phyloP scores from a whole-genome alignment of 1,284 basidiomycete genomes.

The Mycosarcoma mackinlayi region DNA sequence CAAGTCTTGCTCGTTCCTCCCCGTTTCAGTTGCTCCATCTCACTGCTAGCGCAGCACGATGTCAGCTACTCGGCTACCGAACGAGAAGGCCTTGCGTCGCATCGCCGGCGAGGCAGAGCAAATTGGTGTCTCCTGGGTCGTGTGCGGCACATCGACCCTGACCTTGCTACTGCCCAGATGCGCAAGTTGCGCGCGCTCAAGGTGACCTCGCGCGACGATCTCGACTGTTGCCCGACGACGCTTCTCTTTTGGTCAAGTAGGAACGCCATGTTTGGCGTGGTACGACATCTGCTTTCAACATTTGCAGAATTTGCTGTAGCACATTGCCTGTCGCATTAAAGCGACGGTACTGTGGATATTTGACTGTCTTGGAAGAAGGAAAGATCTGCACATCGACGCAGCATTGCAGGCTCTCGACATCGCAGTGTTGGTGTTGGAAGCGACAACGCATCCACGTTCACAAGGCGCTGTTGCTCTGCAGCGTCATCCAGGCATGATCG shows the following conservation, averaged over 20 bases:
- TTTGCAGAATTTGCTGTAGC: not conserved
- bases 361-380: constrained; percentile 4
- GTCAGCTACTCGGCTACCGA: constrained; percentile 40
- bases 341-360: not conserved
- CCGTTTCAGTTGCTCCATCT: constrained; percentile 45
- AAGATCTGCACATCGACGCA: not conserved
- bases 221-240: constrained; percentile 10
- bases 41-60: constrained; percentile 1
- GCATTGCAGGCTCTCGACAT: not conserved
- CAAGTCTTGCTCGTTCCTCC: constrained; percentile 12
- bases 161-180: not conserved
- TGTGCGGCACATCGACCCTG: not conserved
- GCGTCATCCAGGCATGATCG: not conserved
- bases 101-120: constrained; percentile 1
- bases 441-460: not conserved
- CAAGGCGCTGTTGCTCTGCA: not conserved
- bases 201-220: not conserved
- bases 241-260: constrained; percentile 34
- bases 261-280: constrained; percentile 2
- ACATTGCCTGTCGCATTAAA: no score
- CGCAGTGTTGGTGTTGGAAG: not conserved
- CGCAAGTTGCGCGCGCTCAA: not conserved
- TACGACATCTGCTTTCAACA: not conserved
- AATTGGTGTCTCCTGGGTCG: not conserved
- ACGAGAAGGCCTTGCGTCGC: not conserved